These are phyloP conservation scores for Gynostemma pentaphyllum DNA, from an alignment of 306 rosid genomes.

Conservation along the genomic window DNA sequence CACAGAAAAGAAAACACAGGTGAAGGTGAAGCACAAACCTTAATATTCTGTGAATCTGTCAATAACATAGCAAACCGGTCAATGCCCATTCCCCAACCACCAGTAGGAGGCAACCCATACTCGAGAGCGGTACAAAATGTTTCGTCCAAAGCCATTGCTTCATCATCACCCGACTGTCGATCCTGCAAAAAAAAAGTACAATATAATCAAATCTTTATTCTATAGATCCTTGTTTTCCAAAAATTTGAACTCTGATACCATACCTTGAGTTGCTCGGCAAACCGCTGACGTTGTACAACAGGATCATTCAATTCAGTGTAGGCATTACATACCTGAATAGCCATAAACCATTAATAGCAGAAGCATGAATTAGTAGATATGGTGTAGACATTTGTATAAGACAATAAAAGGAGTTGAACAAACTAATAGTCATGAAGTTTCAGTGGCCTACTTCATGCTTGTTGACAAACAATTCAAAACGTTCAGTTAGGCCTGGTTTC, in stretches of 20 bases:
- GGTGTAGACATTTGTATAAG: not conserved
- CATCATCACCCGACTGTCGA: constrained; percentile 93
- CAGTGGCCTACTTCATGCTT: constrained; percentile 58
- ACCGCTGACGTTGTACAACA: constrained; percentile 77
- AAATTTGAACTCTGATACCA: not conserved
- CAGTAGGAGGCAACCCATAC: constrained; percentile 92
- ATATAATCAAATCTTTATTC: not conserved
- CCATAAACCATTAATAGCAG: constrained; percentile 9
- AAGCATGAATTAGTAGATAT: not conserved
- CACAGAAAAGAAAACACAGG: not conserved
- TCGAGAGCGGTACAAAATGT: constrained; percentile 82
- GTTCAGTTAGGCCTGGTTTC: constrained; percentile 74
- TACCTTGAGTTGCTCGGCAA: constrained; percentile 94
- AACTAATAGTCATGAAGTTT: not conserved
- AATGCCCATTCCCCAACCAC: constrained; percentile 97
- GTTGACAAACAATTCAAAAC: constrained; percentile 77
- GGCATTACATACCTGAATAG: constrained; percentile 64
- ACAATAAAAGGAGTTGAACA: not conserved
- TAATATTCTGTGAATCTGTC: constrained; percentile 82
- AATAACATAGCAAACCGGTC: constrained; percentile 74
- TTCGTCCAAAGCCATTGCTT: constrained; percentile 88
- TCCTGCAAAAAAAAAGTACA: constrained; percentile 40
- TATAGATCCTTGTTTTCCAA: not conserved
- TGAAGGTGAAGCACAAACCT: constrained; percentile 39
- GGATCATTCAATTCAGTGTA: constrained; percentile 96